phyloP scores from a whole-genome alignment of 108 stramenopile species.

The Skeletonema potamos region DNA sequence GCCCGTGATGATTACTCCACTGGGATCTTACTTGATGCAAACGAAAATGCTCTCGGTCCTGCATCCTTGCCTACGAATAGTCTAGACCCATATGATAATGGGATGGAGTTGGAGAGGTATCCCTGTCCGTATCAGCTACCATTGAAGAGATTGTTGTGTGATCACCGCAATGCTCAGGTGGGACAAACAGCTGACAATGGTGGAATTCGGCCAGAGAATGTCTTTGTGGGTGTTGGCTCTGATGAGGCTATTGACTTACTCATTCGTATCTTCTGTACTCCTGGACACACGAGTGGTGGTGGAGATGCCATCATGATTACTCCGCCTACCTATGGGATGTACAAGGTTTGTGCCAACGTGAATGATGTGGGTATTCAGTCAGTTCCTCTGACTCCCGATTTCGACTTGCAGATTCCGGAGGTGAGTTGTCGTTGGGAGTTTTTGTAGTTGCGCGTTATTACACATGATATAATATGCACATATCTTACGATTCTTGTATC shows the following conservation, averaged over 20 bases:
- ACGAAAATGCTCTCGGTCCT: slow-evolving; percentile 93
- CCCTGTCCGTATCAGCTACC: slow-evolving; percentile 71
- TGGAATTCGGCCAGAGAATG: slow-evolving; percentile 72
- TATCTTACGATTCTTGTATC: background rate
- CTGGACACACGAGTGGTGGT: slow-evolving; percentile 46
- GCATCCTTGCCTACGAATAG: slow-evolving; percentile 62
- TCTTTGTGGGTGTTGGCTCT: slow-evolving; percentile 95
- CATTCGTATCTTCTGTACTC: slow-evolving; percentile 92
- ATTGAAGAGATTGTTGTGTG: slow-evolving; percentile 77
- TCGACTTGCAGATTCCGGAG: slow-evolving; percentile 69
- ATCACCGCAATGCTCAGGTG: slow-evolving; percentile 47
- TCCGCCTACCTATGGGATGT: slow-evolving; percentile 98
- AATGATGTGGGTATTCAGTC: slow-evolving; percentile 84
- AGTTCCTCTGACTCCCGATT: slow-evolving; percentile 79
- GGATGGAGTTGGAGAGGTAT: slow-evolving; percentile 71
- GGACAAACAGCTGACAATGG: slow-evolving; percentile 20
- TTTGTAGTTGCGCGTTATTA: slow-evolving; percentile 1
- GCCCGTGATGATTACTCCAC: slow-evolving; percentile 94
- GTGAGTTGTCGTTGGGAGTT: slow-evolving; percentile 39
- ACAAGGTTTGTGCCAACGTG: slow-evolving; percentile 95
- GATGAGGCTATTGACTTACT: slow-evolving; percentile 97
- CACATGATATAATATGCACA: slow-evolving; percentile 2
- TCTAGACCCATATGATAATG: slow-evolving; percentile 59
- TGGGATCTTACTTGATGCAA: slow-evolving; percentile 94
- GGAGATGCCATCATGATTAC: slow-evolving; percentile 83